phyloP scores from a whole-genome alignment of 129 eudicot species.

The Escallonia herrerae region DNA sequence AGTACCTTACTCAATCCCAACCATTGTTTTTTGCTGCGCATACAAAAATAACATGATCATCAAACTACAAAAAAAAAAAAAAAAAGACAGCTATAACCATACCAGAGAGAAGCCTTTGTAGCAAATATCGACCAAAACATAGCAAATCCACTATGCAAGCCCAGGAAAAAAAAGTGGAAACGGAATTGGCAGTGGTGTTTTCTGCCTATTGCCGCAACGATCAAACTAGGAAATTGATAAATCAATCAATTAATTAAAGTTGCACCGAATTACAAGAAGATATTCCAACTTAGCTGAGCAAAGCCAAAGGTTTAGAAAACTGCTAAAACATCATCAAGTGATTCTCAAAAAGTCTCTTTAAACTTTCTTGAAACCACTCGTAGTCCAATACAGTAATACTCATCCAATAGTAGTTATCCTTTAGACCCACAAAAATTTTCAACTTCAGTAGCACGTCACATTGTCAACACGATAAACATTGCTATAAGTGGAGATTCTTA shows the following conservation, averaged over 20 bases:
- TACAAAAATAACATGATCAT: too few species aligned
- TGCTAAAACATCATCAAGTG: background rate
- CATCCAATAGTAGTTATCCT: background rate
- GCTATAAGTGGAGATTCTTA: background rate
- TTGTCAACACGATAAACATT: conserved; percentile 7
- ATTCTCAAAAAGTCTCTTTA: background rate
- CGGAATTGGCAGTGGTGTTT: background rate
- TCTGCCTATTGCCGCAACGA: background rate
- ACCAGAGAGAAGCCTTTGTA: too few species aligned
- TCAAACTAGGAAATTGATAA: background rate
- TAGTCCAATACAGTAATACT: background rate
- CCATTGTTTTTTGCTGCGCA: too few species aligned
- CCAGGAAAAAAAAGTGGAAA: conserved; percentile 4
- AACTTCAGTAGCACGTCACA: conserved; percentile 2
- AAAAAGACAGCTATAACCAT: too few species aligned
- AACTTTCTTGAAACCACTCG: background rate
- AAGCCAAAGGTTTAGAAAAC: background rate
- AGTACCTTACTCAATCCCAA: too few species aligned
- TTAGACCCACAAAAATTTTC: conserved; percentile 1
- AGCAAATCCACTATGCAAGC: too few species aligned
- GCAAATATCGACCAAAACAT: too few species aligned
- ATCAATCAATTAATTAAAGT: background rate
- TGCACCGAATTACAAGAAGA: background rate
- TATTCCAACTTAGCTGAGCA: background rate
- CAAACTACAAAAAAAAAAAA: too few species aligned